A percentile compares a stretch with the other conserved stretches of the same genome.
phyloP scores from a whole-genome alignment of 345 rosid species.

The Brassica rapa region DNA sequence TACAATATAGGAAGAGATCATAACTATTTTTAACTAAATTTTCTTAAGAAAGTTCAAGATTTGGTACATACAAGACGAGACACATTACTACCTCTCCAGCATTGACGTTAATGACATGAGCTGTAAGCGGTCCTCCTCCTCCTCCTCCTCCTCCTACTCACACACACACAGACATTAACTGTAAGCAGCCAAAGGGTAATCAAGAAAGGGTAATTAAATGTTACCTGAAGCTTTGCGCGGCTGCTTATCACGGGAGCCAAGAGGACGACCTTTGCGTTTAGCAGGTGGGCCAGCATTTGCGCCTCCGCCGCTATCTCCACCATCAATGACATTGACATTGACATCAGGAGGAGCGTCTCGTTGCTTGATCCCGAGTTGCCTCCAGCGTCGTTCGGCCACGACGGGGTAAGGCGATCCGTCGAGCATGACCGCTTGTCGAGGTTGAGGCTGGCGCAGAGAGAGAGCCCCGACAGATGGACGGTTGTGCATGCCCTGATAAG shows the following conservation, averaged over 20 bases:
- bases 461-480: neutral
- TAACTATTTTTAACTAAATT: neutral
- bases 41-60: neutral
- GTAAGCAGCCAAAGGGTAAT: constrained; percentile 6
- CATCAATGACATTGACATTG: too few species aligned
- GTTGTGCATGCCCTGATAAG: neutral
- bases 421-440: neutral
- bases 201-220: neutral
- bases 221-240: too few species aligned
- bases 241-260: too few species aligned
- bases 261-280: constrained; percentile 15
- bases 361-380: neutral
- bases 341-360: constrained; percentile 42
- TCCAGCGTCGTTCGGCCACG: neutral
- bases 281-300: constrained; percentile 43
- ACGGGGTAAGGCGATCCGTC: neutral
- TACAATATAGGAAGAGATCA: neutral
- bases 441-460: neutral
- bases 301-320: constrained; percentile 9
- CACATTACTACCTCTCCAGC: constrained; percentile 71
- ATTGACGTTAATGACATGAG: constrained; percentile 80
- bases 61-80: neutral
- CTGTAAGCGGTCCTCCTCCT: constrained; percentile 73
- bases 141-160: constrained; percentile 42
- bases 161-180: neutral